Percentiles rank a stretch among this genome's conserved stretches.
phyloP scores from a whole-genome alignment of 2,329 filamentous ascomycete genomes.

The Fusarium newnesense region DNA sequence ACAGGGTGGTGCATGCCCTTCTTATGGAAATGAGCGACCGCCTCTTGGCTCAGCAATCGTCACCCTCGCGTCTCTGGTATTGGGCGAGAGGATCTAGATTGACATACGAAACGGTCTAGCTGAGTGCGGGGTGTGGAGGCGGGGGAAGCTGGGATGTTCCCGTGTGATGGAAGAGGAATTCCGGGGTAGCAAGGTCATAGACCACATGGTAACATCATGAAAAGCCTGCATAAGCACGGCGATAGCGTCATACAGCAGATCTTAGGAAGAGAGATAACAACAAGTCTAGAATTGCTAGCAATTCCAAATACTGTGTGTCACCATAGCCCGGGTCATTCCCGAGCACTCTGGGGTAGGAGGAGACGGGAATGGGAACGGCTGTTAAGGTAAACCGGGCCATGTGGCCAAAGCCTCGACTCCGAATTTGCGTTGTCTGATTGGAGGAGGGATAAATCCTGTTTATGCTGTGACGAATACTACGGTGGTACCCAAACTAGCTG shows the following conservation, averaged over 20 bases:
- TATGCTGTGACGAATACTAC: too few species aligned
- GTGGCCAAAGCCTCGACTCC: too few species aligned
- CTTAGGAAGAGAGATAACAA: background rate
- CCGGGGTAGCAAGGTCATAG: background rate
- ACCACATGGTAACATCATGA: too few species aligned
- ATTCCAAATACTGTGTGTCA: background rate
- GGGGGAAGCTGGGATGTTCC: background rate
- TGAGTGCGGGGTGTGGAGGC: background rate
- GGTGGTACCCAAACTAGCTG: too few species aligned
- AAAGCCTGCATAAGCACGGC: too few species aligned
- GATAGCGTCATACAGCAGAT: background rate
- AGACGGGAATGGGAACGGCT: accelerated
- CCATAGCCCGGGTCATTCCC: background rate
- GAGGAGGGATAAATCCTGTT: too few species aligned
- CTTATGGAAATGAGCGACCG: background rate
- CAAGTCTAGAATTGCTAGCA: too few species aligned
- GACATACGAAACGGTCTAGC: too few species aligned
- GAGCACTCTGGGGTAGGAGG: accelerated
- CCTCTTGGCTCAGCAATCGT: accelerated
- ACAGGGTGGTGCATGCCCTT: background rate
- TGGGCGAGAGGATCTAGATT: too few species aligned
- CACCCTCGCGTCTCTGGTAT: background rate
- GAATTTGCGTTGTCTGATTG: too few species aligned
- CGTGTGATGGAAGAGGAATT: background rate
- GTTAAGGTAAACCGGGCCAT: background rate